A percentile compares a stretch with the other conserved stretches of the same genome.
Conservation (phyloP, 257 asterid genomes). For the Solanum neorickii region DNA sequence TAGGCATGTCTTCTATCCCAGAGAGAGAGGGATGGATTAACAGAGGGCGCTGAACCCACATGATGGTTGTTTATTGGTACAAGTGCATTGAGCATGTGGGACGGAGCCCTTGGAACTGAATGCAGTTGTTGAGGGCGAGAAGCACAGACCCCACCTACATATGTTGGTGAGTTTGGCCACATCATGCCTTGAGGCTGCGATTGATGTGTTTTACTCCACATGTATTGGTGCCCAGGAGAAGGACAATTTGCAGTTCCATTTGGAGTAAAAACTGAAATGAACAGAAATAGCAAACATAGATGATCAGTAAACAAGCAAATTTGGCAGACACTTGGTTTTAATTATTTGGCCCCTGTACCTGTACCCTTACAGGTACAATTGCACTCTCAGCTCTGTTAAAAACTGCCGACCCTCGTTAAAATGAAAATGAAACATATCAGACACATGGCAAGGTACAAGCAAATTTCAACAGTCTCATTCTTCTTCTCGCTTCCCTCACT, state of each 20-base stretch:
- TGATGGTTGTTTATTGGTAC: slow-evolving; percentile 64
- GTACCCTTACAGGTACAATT: not conserved
- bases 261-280: slow-evolving; percentile 56
- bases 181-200: slow-evolving; percentile 58
- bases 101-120: slow-evolving; percentile 63
- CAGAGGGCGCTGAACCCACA: slow-evolving; percentile 94
- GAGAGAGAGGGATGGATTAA: slow-evolving; percentile 64
- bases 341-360: not conserved
- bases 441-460: not conserved
- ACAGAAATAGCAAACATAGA: not conserved
- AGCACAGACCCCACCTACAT: slow-evolving; percentile 51
- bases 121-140: slow-evolving; percentile 68
- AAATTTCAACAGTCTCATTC: not conserved
- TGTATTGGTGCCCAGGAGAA: slow-evolving; percentile 73
- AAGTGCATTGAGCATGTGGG: slow-evolving; percentile 52
- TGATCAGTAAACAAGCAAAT: slow-evolving; percentile 3
- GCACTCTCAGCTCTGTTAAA: not conserved
- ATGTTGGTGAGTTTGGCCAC: slow-evolving; percentile 82
- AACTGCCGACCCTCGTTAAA: not conserved
- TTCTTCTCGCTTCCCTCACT: not conserved
- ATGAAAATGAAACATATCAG: not conserved
- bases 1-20: slow-evolving; percentile 76
- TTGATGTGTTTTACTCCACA: slow-evolving; percentile 71
- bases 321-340: not conserved
- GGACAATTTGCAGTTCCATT: slow-evolving; percentile 81